Base-by-base conservation (phyloP, 176 grass and related monocot species). In the Avena insularis region DNA sequence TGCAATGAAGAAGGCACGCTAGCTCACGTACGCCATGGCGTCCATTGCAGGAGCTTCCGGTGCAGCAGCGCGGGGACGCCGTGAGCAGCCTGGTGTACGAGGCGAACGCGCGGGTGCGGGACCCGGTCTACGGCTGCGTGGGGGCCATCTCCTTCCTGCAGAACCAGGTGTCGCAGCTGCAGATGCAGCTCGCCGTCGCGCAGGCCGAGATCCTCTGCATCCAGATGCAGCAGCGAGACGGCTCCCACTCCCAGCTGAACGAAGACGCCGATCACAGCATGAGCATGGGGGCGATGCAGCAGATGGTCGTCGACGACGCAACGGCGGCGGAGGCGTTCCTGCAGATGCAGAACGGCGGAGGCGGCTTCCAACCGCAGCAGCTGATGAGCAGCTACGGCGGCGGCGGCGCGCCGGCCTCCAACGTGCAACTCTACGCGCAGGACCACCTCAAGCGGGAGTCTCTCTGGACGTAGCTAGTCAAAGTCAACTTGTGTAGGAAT, bases 31-130 rank as follows among this genome's bases (percentile, higher is more conserved):
- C 9, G 15, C 17, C 3, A 13, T 47, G 81, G 1, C 10, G 7
- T 81, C 0, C 4, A 8, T 19, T 71, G 15, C 86, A 98, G 95
- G 95, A 98, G 53, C 83, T 98, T 12, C 87, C 95, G 3, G 85
- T 83, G 84, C 91, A 95, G 77, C 93, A 98, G 84, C 90, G 95
- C 77, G 93, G 87, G 2, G 95, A 97, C 81, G 95, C 95, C 8
- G 95, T 98, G 72, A 95, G 91, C 87, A 98, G 95, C 83, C 88
- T 98, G 36, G 95, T 98, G 71, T 98, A 98, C 79, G 95, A 98
- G 89, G 93, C 95, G 43, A 98, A 95, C 75, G 93, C 93, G 14
- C 85, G 95, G 71, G 85, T 93, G 86, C 85, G 95, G 77, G 95
- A 98, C 83, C 95, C 95, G 0, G 95, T 98, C 4, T 95, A 98